Base-by-base conservation (phyloP, 139 green algal genomes). In the Chlorella sp. region DNA sequence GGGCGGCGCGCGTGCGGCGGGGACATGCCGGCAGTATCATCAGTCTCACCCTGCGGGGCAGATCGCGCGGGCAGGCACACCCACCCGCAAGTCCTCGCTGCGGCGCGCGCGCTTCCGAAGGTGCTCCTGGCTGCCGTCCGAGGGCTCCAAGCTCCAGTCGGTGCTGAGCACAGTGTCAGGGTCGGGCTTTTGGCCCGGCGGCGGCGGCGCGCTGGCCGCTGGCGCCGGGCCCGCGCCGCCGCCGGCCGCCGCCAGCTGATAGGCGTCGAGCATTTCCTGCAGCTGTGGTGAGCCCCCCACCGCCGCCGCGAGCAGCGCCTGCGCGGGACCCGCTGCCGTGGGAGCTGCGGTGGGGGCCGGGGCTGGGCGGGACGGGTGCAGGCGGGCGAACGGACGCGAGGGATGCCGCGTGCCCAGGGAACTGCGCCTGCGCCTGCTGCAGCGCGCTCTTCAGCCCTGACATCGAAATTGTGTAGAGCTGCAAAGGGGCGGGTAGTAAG, bases 41-140 rank as follows among this genome's bases (percentile, higher is more conserved):
- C 40, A 51, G 29, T 41, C 55, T 51, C 48, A 21, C 67, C 36
- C 50, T 74, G 50, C 67, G 8, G 19, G 27, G 6, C 27, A 23
- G 9, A 25, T 27, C 27, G 15, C 2, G 61, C 36, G 36, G 38
- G 61, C 38, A 25, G 21, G 61, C 33, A 68, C 29, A 6, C 14
- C 19, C 38, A 31, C 8, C 3, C 42, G 35, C 41, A 11, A 36
- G 62, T 35, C 40, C 29, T 62, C 67, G 31, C 55, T 35, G 5
- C 35, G 59, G 3, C 72, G 72, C 23, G 72, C 59, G n/a, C 72
- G 72, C 72, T 77, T 77, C 43, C 72, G 58, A 1, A 33, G 42
- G 7, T 35, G 33, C 33, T 71, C 72, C 59, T 70, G 59, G 0
- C 56, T 69, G 12, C 58, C 51, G 25, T 77, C 71, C 0, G 71